Evolutionary conservation across 768 basidiomycete species (phyloP).

Genomic region (Podaxis pistillaris): DNA sequence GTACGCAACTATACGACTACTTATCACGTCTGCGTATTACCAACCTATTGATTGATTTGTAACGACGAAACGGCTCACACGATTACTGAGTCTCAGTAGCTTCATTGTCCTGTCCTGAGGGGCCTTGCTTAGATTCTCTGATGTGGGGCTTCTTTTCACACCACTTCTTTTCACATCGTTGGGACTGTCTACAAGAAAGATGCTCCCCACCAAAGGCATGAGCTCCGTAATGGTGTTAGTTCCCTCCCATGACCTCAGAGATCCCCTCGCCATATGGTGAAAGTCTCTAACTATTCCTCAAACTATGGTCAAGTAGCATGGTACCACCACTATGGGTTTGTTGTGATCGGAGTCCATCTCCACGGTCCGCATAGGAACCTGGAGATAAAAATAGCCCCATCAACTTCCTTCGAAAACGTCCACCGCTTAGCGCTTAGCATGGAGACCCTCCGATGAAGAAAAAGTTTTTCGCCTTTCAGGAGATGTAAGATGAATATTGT

Average conservation of each 20-base stretch:
- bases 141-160: no score
- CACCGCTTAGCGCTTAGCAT: not conserved
- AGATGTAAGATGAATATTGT: not conserved
- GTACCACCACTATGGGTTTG: no score
- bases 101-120: no score
- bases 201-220: no score
- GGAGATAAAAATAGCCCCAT: not conserved
- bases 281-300: no score
- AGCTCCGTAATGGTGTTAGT: no score
- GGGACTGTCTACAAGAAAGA: no score
- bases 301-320: no score
- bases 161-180: no score
- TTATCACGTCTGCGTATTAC: not conserved
- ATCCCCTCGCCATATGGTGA: no score
- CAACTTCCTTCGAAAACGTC: not conserved
- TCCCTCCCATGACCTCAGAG: no score
- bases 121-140: no score
- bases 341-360: not conserved
- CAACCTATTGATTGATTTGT: not conserved
- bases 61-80: not conserved
- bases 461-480: slow-evolving; percentile 10
- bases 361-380: not conserved
- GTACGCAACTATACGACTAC: not conserved
- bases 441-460: not conserved
- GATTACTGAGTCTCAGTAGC: not conserved